phyloP scores from a whole-genome alignment of 2,329 filamentous ascomycete species.

The Neobulgaria alba region DNA sequence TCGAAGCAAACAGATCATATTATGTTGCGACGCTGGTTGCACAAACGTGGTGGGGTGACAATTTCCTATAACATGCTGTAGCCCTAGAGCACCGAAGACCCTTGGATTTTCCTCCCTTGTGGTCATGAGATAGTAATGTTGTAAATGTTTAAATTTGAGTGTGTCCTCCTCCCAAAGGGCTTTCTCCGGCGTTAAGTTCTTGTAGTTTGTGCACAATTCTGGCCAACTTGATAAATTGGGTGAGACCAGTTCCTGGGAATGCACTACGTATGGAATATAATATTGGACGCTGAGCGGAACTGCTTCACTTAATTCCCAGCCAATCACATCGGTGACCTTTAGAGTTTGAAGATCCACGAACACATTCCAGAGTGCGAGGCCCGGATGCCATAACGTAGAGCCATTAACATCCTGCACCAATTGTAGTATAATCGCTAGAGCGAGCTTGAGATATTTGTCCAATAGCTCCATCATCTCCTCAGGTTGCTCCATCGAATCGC shows the following conservation, averaged over 20 bases:
- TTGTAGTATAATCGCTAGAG: slow-evolving; percentile 13
- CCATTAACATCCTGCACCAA: slow-evolving; percentile 7
- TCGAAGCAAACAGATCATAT: slow-evolving; percentile 8
- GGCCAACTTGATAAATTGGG: no score
- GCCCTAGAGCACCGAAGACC: slow-evolving; percentile 7
- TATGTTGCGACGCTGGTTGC: slow-evolving; percentile 5
- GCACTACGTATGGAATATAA: no score
- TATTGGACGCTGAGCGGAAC: slow-evolving; percentile 10
- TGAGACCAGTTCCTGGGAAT: no score
- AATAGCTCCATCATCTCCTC: slow-evolving; percentile 13
- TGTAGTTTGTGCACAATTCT: no score
- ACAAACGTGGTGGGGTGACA: slow-evolving; percentile 3
- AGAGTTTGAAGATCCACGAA: slow-evolving; percentile 19
- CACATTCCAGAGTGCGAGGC: slow-evolving; percentile 33
- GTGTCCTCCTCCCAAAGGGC: no score
- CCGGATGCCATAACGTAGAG: slow-evolving; percentile 30
- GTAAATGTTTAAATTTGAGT: no score
- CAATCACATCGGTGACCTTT: slow-evolving; percentile 13
- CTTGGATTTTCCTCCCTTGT: slow-evolving; percentile 5
- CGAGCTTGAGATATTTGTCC: slow-evolving; percentile 13
- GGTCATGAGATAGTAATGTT: slow-evolving; percentile 3
- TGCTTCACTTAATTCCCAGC: slow-evolving; percentile 11
- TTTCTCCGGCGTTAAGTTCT: no score
- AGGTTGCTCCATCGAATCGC: slow-evolving; percentile 10
- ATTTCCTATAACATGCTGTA: slow-evolving; percentile 8